These are phyloP conservation scores for Apiospora koreana DNA, from an alignment of 2,329 filamentous ascomycete species.

Conservation along the genomic window DNA sequence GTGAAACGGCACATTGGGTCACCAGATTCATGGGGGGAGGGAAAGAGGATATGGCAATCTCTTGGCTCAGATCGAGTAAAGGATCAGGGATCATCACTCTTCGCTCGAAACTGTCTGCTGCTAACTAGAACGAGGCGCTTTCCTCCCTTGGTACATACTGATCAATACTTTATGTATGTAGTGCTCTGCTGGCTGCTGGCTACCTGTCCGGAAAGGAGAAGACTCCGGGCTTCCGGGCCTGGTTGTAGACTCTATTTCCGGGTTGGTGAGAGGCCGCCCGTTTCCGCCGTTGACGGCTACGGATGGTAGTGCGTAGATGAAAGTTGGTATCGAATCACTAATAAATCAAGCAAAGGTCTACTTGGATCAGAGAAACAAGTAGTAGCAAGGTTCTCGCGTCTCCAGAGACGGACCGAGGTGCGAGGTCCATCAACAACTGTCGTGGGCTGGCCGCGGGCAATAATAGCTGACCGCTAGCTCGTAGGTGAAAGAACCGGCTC, in stretches of 20 bases:
- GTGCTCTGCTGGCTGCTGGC: too few species aligned
- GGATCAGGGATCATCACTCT: not conserved
- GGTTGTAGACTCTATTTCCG: not conserved
- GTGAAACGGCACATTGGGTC: not conserved
- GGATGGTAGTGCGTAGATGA: not conserved
- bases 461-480: constrained; percentile 4
- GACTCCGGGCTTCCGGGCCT: not conserved
- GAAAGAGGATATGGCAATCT: not conserved
- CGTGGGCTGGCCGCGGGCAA: not conserved
- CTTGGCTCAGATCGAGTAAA: not conserved
- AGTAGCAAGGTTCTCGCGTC: not conserved
- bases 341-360: not conserved
- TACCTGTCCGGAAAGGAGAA: not conserved
- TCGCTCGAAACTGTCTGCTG: not conserved
- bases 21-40: not conserved
- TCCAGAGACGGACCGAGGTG: not conserved
- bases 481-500: not conserved
- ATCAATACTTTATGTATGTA: too few species aligned
- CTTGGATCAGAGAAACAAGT: not conserved
- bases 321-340: not conserved
- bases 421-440: not conserved
- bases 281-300: not conserved
- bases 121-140: not conserved
- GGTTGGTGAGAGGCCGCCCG: not conserved
- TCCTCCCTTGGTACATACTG: not conserved